Evolutionary conservation across 2,329 filamentous ascomycete species (phyloP).

Genomic region (Paraphaeosphaeria minitans): DNA sequence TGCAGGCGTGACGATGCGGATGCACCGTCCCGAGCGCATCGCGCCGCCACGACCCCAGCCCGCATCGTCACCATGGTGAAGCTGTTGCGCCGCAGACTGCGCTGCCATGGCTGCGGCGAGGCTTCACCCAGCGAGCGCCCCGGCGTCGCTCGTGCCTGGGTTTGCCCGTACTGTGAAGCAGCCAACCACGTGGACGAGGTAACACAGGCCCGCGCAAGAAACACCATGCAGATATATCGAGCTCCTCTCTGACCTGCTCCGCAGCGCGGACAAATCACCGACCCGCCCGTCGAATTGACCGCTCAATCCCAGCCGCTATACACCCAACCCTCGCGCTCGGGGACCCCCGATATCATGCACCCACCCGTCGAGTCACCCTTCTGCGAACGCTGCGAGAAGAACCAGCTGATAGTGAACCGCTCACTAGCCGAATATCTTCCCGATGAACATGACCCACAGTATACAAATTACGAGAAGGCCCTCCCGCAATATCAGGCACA

Average conservation of each 20-base stretch:
- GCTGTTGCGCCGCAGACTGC: conserved; percentile 42
- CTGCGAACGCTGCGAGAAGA: conserved; percentile 83
- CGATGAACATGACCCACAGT: conserved; percentile 67
- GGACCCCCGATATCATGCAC: conserved; percentile 31
- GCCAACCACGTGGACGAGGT: conserved; percentile 90
- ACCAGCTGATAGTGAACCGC: conserved; percentile 80
- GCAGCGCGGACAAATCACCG: conserved; percentile 85
- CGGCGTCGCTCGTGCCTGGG: conserved; percentile 30
- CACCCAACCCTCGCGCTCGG: conserved; percentile 31
- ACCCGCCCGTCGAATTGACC: conserved; percentile 69
- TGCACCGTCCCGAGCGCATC: not conserved
- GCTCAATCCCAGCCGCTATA: conserved; percentile 21
- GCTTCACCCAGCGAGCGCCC: conserved; percentile 28
- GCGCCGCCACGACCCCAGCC: not conserved
- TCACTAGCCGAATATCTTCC: conserved; percentile 81
- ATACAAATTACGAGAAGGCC: conserved; percentile 68
- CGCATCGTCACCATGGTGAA: conserved; percentile 30
- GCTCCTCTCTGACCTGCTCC: conserved; percentile 24
- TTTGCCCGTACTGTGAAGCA: conserved; percentile 72
- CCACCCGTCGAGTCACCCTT: conserved; percentile 54
- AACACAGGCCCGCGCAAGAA: conserved; percentile 20
- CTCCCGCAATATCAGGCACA: conserved; percentile 72
- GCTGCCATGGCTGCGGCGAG: conserved; percentile 43
- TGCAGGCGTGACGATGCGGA: not conserved
- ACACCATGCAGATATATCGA: not conserved